Evolutionary conservation across 225 moss, liverwort and hornwort species (phyloP).

Genomic region (Polytrichum commune): DNA sequence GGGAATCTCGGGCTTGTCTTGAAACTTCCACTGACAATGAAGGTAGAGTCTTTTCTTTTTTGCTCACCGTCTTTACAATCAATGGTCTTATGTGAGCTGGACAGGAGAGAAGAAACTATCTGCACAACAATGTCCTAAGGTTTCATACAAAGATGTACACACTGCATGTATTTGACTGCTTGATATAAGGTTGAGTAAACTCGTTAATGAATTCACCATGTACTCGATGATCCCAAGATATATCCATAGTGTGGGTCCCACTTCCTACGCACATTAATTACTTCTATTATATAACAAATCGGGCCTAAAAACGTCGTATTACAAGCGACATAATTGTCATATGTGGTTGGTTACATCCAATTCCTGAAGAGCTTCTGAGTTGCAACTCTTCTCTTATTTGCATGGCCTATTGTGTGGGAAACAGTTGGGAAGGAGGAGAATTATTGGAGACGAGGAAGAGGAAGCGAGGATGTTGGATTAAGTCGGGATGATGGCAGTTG

Average conservation of each 20-base stretch:
- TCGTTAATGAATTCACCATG: no score
- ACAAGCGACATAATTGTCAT: no score
- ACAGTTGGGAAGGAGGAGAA: conserved; percentile 47
- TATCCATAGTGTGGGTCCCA: no score
- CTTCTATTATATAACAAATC: no score
- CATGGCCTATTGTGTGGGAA: not conserved
- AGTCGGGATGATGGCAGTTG: conserved; percentile 38
- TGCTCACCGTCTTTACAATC: not conserved
- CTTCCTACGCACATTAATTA: no score
- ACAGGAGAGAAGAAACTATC: not conserved
- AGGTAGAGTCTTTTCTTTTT: conserved; percentile 24
- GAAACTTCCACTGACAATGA: conserved; percentile 45
- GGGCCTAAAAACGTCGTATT: no score
- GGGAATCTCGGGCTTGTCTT: conserved; percentile 38
- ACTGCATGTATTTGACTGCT: no score
- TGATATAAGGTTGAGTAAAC: no score
- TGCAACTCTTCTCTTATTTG: not conserved
- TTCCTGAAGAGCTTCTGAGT: not conserved
- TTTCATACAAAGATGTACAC: no score
- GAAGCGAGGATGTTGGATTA: conserved; percentile 34
- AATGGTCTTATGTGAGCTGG: not conserved
- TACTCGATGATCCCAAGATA: no score
- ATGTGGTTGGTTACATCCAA: not conserved
- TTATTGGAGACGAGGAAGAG: conserved; percentile 37
- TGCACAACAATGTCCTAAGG: no score